phyloP scores from a whole-genome alignment of 208 protist species.

The Leishmania gerbilli region DNA sequence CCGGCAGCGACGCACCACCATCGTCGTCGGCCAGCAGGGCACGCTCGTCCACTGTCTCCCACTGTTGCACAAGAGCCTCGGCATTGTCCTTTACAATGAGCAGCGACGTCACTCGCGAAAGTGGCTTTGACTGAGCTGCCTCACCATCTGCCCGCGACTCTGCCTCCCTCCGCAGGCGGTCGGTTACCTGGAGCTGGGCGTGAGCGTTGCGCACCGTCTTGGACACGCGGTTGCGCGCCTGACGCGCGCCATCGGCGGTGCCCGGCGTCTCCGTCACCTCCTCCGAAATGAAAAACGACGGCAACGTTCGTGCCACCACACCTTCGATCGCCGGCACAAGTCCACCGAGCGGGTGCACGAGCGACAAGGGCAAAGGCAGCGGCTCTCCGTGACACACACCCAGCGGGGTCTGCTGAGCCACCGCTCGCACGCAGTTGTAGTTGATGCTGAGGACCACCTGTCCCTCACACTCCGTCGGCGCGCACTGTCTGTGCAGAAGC shows the following conservation, averaged over 20 bases:
- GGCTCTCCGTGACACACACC: constrained; percentile 60
- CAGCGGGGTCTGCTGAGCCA: constrained; percentile 39
- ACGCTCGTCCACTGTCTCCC: constrained; percentile 46
- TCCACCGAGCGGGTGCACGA: constrained; percentile 69
- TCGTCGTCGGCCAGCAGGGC: constrained; percentile 18
- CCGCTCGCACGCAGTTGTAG: constrained; percentile 82
- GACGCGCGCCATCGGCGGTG: constrained; percentile 14
- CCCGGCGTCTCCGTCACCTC: background rate
- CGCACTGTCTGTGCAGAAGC: constrained; percentile 40
- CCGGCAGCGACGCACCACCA: constrained; percentile 40
- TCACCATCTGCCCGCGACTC: background rate
- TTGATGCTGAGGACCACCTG: constrained; percentile 59
- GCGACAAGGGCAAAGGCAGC: constrained; percentile 38
- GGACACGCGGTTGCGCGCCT: constrained; percentile 7
- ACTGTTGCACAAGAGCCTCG: constrained; percentile 76
- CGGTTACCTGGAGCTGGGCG: constrained; percentile 45
- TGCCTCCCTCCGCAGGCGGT: constrained; percentile 19
- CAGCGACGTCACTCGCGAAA: constrained; percentile 59
- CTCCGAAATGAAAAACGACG: constrained; percentile 63
- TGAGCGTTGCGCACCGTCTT: constrained; percentile 46
- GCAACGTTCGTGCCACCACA: constrained; percentile 66
- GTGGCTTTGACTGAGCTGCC: constrained; percentile 2
- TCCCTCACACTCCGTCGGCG: constrained; percentile 57
- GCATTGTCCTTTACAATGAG: constrained; percentile 46
- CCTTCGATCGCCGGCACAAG: constrained; percentile 77